phyloP scores from a whole-genome alignment of 2,329 filamentous ascomycete genomes.

The Neurospora sp. region DNA sequence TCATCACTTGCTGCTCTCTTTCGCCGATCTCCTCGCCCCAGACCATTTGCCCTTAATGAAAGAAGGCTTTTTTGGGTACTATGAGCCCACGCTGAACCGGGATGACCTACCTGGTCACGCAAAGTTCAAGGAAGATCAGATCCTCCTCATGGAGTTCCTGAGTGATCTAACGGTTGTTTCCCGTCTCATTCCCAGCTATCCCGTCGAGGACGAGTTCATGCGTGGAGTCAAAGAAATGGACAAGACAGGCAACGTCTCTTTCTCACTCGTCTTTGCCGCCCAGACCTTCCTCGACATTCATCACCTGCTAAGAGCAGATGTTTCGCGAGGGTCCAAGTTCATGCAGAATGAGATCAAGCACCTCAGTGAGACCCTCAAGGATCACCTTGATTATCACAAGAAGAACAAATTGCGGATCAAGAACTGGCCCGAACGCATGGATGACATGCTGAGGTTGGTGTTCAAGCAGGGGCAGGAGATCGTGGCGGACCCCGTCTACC shows the following conservation, averaged over 20 bases:
- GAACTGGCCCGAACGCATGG: conserved; percentile 19
- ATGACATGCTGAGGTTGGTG: not conserved
- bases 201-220: conserved; percentile 27
- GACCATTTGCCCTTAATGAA: conserved; percentile 13
- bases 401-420: conserved; percentile 17
- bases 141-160: conserved; percentile 24
- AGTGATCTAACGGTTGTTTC: conserved; percentile 22
- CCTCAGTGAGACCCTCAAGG: conserved; percentile 18
- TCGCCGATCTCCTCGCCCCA: conserved; percentile 2
- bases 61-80: conserved; percentile 18
- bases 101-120: conserved; percentile 16
- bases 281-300: conserved; percentile 32
- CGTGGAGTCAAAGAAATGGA: conserved; percentile 24
- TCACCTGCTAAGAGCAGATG: conserved; percentile 18
- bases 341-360: conserved; percentile 22
- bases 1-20: conserved; percentile 10
- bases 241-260: conserved; percentile 21
- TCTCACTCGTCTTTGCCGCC: conserved; percentile 29
- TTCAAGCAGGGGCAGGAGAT: not conserved
- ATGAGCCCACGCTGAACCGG: conserved; percentile 18
- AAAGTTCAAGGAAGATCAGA: conserved; percentile 27
- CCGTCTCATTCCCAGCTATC: conserved; percentile 15
- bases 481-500: conserved; percentile 9
- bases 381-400: conserved; percentile 22
- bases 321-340: conserved; percentile 15